Base-by-base conservation (phyloP, 257 asterid species). In the Solanum appendiculatum region DNA sequence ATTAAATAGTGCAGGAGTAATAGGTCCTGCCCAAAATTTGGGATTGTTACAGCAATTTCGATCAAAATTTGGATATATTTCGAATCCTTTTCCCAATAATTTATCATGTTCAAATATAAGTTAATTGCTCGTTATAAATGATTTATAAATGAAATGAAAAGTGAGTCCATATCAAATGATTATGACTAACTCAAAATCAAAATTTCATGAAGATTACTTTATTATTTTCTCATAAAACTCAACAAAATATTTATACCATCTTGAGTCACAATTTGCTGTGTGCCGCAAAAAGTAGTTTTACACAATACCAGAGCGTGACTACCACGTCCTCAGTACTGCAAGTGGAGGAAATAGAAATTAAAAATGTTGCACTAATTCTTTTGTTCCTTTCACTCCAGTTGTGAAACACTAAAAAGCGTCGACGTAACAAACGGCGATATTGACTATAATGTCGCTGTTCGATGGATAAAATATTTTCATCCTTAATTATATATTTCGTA, bases 381-480 rank as follows among this genome's bases (percentile, higher is more conserved):
- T 48, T 20, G 7, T 48, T 27, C 44, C 75, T 8, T 46, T 15
- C 20, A 48, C 21, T 81, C 85, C 34, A 60, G 91, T 68, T 34
- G 80, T 56, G 86, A 46, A 77, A 80, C 73, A 86, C 80, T 56
- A 63, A 88, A 36, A 91, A 86, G 89, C 64, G 87, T 81, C 54
- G 73, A 90, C 88, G 94, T 77, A 89, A 70, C 87, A 70, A 72
- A 60, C 39, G 77, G 88, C 78, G 87, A 68, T 78, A 60, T 84
- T 63, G 33, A 63, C 70, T 60, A 60, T 1, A 11, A 1, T 25
- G 6, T 60, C 1, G 3, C 2, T 0, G 0, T 58, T 0, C 63
- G 29, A 1, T 63, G 27, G 0, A n/a, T 63, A 6, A 63, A 9
- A 63, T 63, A 25, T 25, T 3, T 63, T 25, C 4, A 1, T 63